Base-by-base conservation (phyloP, 2,329 filamentous ascomycete genomes). In the Ophiostoma himal-ulmi region DNA sequence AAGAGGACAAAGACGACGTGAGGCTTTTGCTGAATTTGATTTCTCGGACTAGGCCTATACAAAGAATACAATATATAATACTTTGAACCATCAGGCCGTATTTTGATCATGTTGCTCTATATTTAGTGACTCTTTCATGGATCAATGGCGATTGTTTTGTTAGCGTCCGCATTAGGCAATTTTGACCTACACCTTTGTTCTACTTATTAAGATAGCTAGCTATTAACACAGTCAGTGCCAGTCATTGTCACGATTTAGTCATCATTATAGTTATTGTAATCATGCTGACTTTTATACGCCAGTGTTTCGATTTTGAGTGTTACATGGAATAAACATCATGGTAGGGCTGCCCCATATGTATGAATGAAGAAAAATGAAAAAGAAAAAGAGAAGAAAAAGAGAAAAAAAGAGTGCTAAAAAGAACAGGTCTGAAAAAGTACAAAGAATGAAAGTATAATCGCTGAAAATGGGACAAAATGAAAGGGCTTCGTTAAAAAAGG, bases 151-250 rank as follows among this genome's bases (percentile, higher is more conserved):
- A 60, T 60, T 17, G 54, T 30, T n/a, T 52, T 60, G 54, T 60
- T 60, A 60, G 54, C 34, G 54, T n/a, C 22, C 54, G 54, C 54
- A 60, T 30, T 60, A 60, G 54, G 54, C 54, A 60, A 22, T 34
- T 60, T 60, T 54, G n/a, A 54, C 5, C 8, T 13, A 14, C 11
- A 5, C 41, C 13, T 44, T 17, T 48, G 44, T 48, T 20, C 44
- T 48, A 30, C 2, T 30, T 30, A 4, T 3, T 30, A 30, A 30
- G 30, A 30, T 30, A 30, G 30, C 30, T 3, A 30, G 30, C 30
- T 30, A 30, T 30, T 3, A 30, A 3, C 30, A 30, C 37, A 13
- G 5, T 10, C 37, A 39, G 10, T 39, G 10, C 13, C 37, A 39
- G 37, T 39, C 11, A 39, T 10, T 39, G 10, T 39, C 37, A 39